Conservation (phyloP, 1,284 basidiomycete genomes). For the Irpex rosettiformis region DNA sequence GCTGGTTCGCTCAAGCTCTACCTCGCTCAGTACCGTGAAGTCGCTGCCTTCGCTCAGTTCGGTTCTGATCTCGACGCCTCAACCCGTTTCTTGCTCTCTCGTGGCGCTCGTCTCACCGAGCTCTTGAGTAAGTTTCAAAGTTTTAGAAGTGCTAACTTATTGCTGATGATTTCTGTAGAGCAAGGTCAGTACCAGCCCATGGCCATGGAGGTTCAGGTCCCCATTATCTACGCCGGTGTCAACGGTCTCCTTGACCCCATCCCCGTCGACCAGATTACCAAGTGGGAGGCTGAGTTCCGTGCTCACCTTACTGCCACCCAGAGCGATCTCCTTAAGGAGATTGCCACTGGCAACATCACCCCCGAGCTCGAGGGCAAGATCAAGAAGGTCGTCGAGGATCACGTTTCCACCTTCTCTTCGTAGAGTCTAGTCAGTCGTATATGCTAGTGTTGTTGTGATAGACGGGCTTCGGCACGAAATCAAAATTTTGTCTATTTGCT, state of each 20-base stretch:
- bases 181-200: constrained; percentile 97
- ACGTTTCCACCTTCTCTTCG: constrained; percentile 79
- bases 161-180: constrained; percentile 43
- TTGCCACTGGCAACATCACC: constrained; percentile 80
- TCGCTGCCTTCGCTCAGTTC: constrained; percentile 98
- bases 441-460: constrained; percentile 1
- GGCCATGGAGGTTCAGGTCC: constrained; percentile 94
- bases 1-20: constrained; percentile 99
- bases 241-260: constrained; percentile 96
- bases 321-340: constrained; percentile 72
- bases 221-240: constrained; percentile 98
- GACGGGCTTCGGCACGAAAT: constrained; percentile 11
- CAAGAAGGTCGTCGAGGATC: constrained; percentile 88
- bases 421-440: constrained; percentile 32
- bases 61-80: constrained; percentile 99
- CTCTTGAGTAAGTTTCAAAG: constrained; percentile 71
- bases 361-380: constrained; percentile 90
- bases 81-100: constrained; percentile 93
- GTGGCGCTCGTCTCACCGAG: constrained; percentile 98
- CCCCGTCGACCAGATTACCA: constrained; percentile 91
- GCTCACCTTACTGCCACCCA: constrained; percentile 74
- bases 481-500: constrained; percentile 17
- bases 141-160: neutral
- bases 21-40: constrained; percentile 99
- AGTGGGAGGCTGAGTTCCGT: constrained; percentile 92